Percentiles rank a stretch among this genome's conserved stretches.
Conservation (phyloP, 768 basidiomycete genomes). For the Trametes sanguinea region DNA sequence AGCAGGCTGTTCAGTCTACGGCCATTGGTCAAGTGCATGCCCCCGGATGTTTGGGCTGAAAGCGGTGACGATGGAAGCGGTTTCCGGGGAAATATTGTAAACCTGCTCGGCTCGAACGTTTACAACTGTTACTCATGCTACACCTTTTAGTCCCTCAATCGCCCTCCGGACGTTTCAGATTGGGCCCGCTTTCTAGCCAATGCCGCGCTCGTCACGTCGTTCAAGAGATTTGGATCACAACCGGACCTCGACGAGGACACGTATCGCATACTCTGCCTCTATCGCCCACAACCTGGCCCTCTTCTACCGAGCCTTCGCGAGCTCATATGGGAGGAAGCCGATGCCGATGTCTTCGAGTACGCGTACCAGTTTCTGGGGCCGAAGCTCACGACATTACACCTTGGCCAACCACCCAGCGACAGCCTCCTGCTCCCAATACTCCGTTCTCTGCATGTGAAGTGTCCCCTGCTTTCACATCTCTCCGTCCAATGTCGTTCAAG, state of each 20-base stretch:
- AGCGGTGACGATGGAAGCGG: neutral
- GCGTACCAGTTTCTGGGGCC: slow-evolving; percentile 15
- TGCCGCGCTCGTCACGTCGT: slow-evolving; percentile 12
- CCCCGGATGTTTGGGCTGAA: slow-evolving; percentile 15
- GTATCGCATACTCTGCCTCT: slow-evolving; percentile 18
- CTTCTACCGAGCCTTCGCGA: slow-evolving; percentile 17
- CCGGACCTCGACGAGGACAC: slow-evolving; percentile 21
- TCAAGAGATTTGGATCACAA: slow-evolving; percentile 16
- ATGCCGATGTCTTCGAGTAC: slow-evolving; percentile 24
- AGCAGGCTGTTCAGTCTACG: slow-evolving; percentile 19
- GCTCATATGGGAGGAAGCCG: slow-evolving; percentile 22
- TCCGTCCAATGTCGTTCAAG: slow-evolving; percentile 19
- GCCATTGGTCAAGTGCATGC: slow-evolving; percentile 19
- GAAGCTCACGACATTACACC: slow-evolving; percentile 19
- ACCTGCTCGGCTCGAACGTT: neutral
- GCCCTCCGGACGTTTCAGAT: slow-evolving; percentile 12
- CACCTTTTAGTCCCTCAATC: slow-evolving; percentile 9
- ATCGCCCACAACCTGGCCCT: slow-evolving; percentile 7
- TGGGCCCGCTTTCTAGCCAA: slow-evolving; percentile 15
- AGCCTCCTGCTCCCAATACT: slow-evolving; percentile 16
- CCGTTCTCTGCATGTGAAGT: slow-evolving; percentile 12
- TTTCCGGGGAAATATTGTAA: slow-evolving; percentile 10
- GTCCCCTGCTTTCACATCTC: slow-evolving; percentile 11
- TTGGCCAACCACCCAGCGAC: slow-evolving; percentile 21
- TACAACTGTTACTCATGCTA: neutral